These are phyloP conservation scores for Neofusicoccum kwambonambiense DNA, from an alignment of 2,329 filamentous ascomycete species.

Conservation along the genomic window DNA sequence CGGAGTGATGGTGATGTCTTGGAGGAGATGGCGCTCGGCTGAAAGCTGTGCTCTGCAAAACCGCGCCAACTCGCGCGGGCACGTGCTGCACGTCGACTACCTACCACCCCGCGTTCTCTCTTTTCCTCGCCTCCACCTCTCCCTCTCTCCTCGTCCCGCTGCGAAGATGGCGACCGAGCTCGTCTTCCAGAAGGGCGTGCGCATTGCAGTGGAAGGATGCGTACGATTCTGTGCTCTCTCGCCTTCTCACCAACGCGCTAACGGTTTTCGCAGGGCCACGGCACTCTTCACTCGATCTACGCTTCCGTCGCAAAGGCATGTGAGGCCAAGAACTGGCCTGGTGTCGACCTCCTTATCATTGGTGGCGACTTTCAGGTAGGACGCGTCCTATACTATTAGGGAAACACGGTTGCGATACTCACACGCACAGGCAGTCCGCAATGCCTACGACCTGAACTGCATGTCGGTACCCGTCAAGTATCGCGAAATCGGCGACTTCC, in stretches of 20 bases:
- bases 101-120: not conserved
- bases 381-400: not conserved
- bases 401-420: conserved; percentile 20
- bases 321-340: conserved; percentile 67
- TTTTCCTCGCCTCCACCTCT: not conserved
- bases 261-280: conserved; percentile 67
- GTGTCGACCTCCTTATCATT: conserved; percentile 87
- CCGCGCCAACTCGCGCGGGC: not conserved
- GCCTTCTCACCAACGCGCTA: not conserved
- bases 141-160: too few species aligned
- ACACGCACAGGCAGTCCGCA: conserved; percentile 69
- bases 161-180: not conserved
- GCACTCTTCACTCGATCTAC: conserved; percentile 89
- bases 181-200: conserved; percentile 42
- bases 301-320: conserved; percentile 70
- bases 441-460: conserved; percentile 80
- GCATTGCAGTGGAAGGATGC: conserved; percentile 84
- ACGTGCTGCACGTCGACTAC: not conserved
- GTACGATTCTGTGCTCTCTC: conserved; percentile 50
- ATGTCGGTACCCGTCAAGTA: conserved; percentile 91
- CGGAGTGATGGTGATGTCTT: not conserved
- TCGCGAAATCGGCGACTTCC: conserved; percentile 85
- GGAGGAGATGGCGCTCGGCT: not conserved
- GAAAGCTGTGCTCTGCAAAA: not conserved
- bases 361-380: conserved; percentile 89